Conservation (phyloP, 352 stramenopile genomes). For the Globisporangium barbulae region DNA sequence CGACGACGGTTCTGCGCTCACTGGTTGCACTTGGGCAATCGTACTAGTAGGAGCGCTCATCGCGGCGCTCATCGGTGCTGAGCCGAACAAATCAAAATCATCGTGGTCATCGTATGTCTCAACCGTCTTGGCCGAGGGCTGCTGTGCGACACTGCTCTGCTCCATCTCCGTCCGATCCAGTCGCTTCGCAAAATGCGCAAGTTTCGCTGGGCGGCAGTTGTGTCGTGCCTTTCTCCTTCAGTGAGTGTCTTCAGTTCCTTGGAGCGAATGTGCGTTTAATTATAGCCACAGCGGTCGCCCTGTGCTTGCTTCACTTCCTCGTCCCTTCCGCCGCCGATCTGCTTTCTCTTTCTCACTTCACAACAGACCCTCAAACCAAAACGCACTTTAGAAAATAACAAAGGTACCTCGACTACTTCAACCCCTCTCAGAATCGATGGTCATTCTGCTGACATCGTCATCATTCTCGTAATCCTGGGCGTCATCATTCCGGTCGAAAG, state of each 20-base stretch:
- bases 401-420: conserved; percentile 4
- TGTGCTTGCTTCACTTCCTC: conserved; percentile 5
- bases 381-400: neutral
- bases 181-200: neutral
- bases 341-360: neutral
- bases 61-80: neutral
- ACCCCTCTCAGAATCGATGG: conserved; percentile 4
- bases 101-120: conserved; percentile 9
- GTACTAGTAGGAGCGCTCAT: neutral
- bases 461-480: neutral
- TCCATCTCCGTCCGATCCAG: conserved; percentile 1
- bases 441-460: conserved; percentile 1
- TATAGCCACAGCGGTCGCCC: neutral
- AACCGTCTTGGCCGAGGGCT: neutral
- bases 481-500: neutral
- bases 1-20: conserved; percentile 14
- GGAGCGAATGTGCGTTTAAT: neutral
- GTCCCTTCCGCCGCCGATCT: neutral
- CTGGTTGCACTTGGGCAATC: neutral
- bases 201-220: neutral
- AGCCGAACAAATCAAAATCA: conserved; percentile 14
- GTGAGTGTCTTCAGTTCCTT: neutral
- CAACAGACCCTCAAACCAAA: neutral
- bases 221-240: neutral
- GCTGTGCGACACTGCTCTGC: conserved; percentile 7